Evolutionary conservation across 331 rosid genomes (phyloP), one percentile per base, ranked within the genome.

Genomic region (Quercus phellos): DNA sequence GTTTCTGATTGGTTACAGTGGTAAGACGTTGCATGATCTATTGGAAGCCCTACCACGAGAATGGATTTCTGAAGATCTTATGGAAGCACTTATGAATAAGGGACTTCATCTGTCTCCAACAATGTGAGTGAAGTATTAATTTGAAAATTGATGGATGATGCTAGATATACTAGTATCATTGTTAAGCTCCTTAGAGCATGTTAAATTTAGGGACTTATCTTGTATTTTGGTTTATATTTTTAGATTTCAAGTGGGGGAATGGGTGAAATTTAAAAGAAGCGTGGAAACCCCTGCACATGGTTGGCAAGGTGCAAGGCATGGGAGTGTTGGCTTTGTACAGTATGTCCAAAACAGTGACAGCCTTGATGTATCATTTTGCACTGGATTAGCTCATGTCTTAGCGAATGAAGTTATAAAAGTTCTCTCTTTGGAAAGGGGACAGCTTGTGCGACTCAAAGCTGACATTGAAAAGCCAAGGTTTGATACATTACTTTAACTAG

Each of bases 311-410:
- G 89, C 98, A 76, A 85, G 77, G 70, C 90, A 81, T 63, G 90
- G 85, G 81, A 91, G 98, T 83, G 98, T 95, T 75, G 99, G 99
- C 64, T 95, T 95, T 85, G 98, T 92, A 77, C 99, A 92, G 84
- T 87, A 85, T 75, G 85, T 90, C 82, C 91, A 77, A 78, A 94
- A 92, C 78, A 87, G 78, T 77, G 91, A 91, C 67, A 90, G 81
- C 83, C 89, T 92, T 76, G 69, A 82, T 2, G 96, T 92, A 63
- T 92, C 99, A 76, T 92, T 94, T 90, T 94, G 99, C 80, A 87
- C 97, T 30, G 99, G 99, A 63, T 97, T 91, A 80, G 96, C 82
- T 51, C 91, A 78, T 80, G 97, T 94, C 83, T 81, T 87, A 68
- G 87, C 87, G 34, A 85, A 78, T 75, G 99, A 94, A 80, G 97